phyloP scores from a whole-genome alignment of 2,329 filamentous ascomycete species.

The Aspergillus jensenii region DNA sequence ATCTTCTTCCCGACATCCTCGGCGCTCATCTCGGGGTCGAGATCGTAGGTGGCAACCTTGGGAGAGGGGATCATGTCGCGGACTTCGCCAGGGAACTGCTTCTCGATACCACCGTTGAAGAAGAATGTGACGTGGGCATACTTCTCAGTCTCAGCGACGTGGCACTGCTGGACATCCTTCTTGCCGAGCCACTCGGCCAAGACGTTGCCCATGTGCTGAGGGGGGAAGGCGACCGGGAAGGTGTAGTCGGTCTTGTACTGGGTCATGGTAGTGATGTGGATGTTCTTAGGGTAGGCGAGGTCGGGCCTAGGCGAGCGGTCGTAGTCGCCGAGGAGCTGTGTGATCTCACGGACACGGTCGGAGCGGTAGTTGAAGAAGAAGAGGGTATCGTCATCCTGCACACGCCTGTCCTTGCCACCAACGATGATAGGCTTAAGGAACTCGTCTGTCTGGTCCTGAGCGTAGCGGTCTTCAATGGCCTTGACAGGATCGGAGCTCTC shows the following conservation, averaged over 20 bases:
- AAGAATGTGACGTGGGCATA: slow-evolving; percentile 99
- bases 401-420: slow-evolving; percentile 78
- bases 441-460: slow-evolving; percentile 87
- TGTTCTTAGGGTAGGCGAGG: slow-evolving; percentile 91
- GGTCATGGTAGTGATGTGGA: slow-evolving; percentile 90
- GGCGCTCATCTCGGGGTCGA: slow-evolving; percentile 94
- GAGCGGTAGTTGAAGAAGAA: slow-evolving; percentile 99
- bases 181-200: slow-evolving; percentile 93
- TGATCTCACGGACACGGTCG: slow-evolving; percentile 93
- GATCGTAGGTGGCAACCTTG: slow-evolving; percentile 93
- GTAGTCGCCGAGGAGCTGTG: slow-evolving; percentile 86
- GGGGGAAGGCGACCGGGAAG: slow-evolving; percentile 88
- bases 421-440: slow-evolving; percentile 98
- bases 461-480: slow-evolving; percentile 84
- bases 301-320: slow-evolving; percentile 89
- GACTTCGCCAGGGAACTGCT: slow-evolving; percentile 87
- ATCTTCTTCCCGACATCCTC: slow-evolving; percentile 87
- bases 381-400: slow-evolving; percentile 89
- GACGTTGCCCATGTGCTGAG: slow-evolving; percentile 97
- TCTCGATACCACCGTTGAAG: slow-evolving; percentile 98
- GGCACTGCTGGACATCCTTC: slow-evolving; percentile 86
- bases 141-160: slow-evolving; percentile 98
- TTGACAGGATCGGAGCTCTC: slow-evolving; percentile 78
- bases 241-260: slow-evolving; percentile 95
- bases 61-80: slow-evolving; percentile 94